Evolutionary conservation across 805 yeast species (phyloP).

Genomic region (Saccharomycopsis capsularis): DNA sequence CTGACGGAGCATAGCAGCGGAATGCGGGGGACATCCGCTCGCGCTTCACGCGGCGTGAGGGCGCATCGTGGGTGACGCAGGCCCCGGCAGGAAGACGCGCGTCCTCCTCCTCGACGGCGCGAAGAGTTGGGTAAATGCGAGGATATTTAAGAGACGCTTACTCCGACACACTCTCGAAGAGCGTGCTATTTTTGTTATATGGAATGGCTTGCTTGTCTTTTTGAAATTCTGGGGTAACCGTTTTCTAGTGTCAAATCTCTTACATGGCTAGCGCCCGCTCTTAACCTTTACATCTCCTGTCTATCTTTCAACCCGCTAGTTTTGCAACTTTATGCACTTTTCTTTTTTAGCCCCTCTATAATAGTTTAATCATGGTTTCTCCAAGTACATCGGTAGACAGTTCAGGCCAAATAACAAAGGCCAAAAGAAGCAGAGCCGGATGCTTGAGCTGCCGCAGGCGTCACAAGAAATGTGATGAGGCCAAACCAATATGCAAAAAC

Average conservation of each 20-base stretch:
- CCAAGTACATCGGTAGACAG: neutral
- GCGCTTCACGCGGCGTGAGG: neutral
- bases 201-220: no score
- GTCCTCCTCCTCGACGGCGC: neutral
- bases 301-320: no score
- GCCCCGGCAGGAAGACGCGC: neutral
- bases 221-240: no score
- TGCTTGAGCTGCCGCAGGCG: constrained; percentile 59
- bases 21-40: neutral
- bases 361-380: neutral
- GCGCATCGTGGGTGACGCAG: no score
- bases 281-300: no score
- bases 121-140: neutral
- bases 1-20: neutral
- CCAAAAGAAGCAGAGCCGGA: constrained; percentile 34
- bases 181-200: no score
- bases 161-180: neutral
- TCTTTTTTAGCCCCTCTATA: neutral
- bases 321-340: no score
- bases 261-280: no score
- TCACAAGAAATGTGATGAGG: constrained; percentile 63
- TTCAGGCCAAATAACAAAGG: neutral
- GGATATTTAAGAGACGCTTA: neutral
- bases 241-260: no score
- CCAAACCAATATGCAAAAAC: constrained; percentile 52